Evolutionary conservation across 768 basidiomycete species (phyloP).

Genomic region (Tulasnella sp.): DNA sequence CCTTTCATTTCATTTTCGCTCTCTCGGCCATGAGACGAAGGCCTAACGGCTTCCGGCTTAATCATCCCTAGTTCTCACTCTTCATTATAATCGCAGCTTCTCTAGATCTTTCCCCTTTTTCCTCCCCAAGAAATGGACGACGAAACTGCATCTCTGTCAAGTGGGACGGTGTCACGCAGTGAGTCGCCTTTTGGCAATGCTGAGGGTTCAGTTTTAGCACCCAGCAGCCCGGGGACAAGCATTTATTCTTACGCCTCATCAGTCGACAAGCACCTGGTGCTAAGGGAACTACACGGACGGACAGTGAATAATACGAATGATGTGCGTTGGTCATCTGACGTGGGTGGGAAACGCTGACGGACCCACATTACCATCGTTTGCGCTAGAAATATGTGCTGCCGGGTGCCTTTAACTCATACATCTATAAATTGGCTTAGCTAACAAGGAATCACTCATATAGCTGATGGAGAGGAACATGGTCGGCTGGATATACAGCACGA

Average conservation of each 20-base stretch:
- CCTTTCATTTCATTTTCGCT: no score
- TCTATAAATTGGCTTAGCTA: no score
- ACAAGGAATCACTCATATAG: background rate
- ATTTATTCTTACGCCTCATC: constrained; percentile 10
- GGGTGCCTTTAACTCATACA: background rate
- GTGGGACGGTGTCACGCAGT: background rate
- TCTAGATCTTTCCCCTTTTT: no score
- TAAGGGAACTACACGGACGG: background rate
- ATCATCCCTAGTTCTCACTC: no score
- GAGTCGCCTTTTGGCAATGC: background rate
- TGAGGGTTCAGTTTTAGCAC: background rate
- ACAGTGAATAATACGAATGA: background rate
- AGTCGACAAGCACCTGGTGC: background rate
- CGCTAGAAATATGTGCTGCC: background rate
- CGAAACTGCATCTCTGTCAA: background rate
- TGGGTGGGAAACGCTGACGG: background rate
- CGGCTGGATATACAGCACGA: constrained; percentile 1
- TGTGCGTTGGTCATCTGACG: no score
- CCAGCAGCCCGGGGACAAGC: background rate
- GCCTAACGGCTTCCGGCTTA: no score
- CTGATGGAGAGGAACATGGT: background rate
- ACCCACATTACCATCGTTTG: background rate
- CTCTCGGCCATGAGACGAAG: no score
- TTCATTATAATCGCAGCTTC: no score
- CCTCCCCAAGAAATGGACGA: no score